A percentile compares a stretch with the other conserved stretches of the same genome.
phyloP scores from a whole-genome alignment of 1,284 basidiomycete species.

The Marasmius tenuissimus region DNA sequence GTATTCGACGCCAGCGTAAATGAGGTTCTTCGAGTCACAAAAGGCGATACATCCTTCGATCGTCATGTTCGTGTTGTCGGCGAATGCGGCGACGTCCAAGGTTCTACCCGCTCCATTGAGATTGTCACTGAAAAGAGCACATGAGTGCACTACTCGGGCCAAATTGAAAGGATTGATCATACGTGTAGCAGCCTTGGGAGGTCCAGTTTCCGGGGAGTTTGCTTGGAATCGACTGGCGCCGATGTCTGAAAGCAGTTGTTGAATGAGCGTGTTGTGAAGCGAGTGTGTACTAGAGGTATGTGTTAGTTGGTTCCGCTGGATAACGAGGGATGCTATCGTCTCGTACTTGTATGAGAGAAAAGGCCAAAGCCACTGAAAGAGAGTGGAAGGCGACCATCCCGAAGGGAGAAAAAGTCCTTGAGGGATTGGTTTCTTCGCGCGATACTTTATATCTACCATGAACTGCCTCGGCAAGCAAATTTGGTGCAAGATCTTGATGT shows the following conservation, averaged over 20 bases:
- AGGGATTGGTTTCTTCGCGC: constrained; percentile 1
- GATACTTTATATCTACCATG: constrained; percentile 8
- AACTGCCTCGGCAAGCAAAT: background rate
- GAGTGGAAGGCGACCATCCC: constrained; percentile 28
- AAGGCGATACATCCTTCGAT: constrained; percentile 62
- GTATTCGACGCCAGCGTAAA: constrained; percentile 66
- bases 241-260: constrained; percentile 19
- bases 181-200: constrained; percentile 68
- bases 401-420: constrained; percentile 6
- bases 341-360: constrained; percentile 36
- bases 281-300: constrained; percentile 23
- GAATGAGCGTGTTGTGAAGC: constrained; percentile 24
- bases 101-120: constrained; percentile 44
- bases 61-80: constrained; percentile 56
- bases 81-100: constrained; percentile 44
- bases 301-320: constrained; percentile 4
- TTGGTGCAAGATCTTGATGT: background rate
- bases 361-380: constrained; percentile 30
- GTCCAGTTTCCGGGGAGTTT: constrained; percentile 54
- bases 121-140: constrained; percentile 43
- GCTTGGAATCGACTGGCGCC: constrained; percentile 38
- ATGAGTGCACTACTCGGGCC: constrained; percentile 2
- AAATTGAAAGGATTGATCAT: constrained; percentile 19
- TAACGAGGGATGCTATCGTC: background rate
- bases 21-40: constrained; percentile 48